These are phyloP conservation scores for Pseudogymnoascus sp. DNA, from an alignment of 2,329 filamentous ascomycete species.

Conservation along the genomic window DNA sequence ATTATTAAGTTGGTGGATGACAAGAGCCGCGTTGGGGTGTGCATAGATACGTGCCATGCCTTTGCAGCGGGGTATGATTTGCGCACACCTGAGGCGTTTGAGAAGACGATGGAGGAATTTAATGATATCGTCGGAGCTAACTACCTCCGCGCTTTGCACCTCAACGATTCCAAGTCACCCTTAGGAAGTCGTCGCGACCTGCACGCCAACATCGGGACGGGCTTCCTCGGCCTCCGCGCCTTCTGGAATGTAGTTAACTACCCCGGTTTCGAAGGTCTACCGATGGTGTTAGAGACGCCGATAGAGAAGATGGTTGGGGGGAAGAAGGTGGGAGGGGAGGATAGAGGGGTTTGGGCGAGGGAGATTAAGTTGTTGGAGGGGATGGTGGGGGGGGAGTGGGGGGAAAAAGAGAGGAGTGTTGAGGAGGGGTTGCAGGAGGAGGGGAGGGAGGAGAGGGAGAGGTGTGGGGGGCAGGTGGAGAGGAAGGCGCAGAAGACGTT, in stretches of 20 bases:
- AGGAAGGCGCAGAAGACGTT: conserved; percentile 50
- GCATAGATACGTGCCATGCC: conserved; percentile 92
- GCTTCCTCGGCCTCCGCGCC: conserved; percentile 80
- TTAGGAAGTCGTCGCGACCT: conserved; percentile 74
- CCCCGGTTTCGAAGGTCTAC: conserved; percentile 63
- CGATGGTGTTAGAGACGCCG: conserved; percentile 95
- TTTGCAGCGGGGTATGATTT: conserved; percentile 94
- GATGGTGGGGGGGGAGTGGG: conserved; percentile 74
- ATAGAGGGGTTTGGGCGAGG: conserved; percentile 77
- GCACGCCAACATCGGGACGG: conserved; percentile 93
- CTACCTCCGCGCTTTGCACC: conserved; percentile 78
- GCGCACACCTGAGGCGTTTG: conserved; percentile 64
- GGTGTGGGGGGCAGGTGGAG: conserved; percentile 71
- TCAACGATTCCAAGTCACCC: conserved; percentile 95
- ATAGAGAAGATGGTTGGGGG: conserved; percentile 65
- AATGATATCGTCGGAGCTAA: conserved; percentile 66
- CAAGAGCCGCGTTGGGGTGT: conserved; percentile 81
- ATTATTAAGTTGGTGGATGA: conserved; percentile 75
- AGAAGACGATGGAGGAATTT: conserved; percentile 65
- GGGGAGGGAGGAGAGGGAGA: conserved; percentile 64
- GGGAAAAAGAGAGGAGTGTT: conserved; percentile 60
- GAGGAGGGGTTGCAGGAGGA: conserved; percentile 58
- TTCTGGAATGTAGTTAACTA: conserved; percentile 92
- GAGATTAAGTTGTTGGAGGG: conserved; percentile 94
- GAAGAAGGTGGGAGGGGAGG: conserved; percentile 52